Base-by-base conservation (phyloP, 23 red algal genomes). In the Gracilaria gracilis region DNA sequence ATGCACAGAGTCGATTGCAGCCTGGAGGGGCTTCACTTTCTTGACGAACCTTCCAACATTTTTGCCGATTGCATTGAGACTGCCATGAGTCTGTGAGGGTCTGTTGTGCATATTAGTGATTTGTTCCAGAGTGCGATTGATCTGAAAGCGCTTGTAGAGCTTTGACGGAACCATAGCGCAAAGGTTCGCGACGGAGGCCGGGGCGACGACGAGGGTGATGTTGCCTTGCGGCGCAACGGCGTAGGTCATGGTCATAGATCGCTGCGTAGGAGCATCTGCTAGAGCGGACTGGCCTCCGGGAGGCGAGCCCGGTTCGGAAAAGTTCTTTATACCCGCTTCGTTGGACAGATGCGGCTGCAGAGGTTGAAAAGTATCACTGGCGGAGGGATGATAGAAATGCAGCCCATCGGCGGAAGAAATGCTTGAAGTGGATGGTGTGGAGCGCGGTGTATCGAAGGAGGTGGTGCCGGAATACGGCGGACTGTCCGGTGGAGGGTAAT, bases 61-160 rank as follows among this genome's bases (percentile, higher is more conserved):
- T 21, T 65, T 27, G 27, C 74, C 61, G 20, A 90, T 35, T 4
- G 40, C 21, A 34, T 39, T 72, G 84, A 87, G 69, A 71, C 66
- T 42, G 62, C 42, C 74, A 61, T 48, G 44, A 24, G 29, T 53
- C 38, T 39, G 49, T 21, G 67, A 72, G 5, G 72, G 46, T 50
- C 25, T 77, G 39, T 23, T 25, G 27, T 77, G 72, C 40, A 46
- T 77, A 3, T 8, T 57, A 21, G 61, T 40, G 17, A 88, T 72
- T 37, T 78, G 67, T 69, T 90, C 71, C 0, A 75, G 36, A 44
- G 47, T 66, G 49, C 61, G 81, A 72, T 81, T 61, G 38, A 69
- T 81, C 58, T 81, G 75, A 50, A 90, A 90, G 27, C 75, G 53
- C 48, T 90, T 90, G 75, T 65, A 90, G n/a, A 55, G 24, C 23